Evolutionary conservation across 345 rosid species (phyloP).

Genomic region (Eucalyptus polyanthemos): DNA sequence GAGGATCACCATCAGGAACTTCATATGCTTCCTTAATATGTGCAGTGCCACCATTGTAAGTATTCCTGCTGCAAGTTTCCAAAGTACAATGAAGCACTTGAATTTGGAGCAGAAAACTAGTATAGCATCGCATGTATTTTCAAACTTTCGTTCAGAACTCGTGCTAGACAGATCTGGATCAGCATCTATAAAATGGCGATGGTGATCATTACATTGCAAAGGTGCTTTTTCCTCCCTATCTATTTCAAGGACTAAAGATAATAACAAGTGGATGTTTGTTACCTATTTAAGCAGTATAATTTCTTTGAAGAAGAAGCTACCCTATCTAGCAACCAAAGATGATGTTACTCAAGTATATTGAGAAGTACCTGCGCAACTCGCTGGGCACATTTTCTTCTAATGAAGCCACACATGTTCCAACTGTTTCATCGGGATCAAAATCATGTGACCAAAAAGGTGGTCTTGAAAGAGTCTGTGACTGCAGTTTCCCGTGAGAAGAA

Average conservation of each 20-base stretch:
- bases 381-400: not conserved
- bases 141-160: not conserved
- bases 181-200: not conserved
- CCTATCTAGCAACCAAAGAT: not conserved
- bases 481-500: not conserved
- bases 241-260: not conserved
- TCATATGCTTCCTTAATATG: slow-evolving; percentile 5
- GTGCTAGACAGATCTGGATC: not conserved
- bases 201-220: not conserved
- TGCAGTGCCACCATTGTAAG: not conserved
- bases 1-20: slow-evolving; percentile 31
- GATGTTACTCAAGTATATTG: not conserved
- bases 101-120: not conserved
- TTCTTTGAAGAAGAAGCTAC: not conserved
- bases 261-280: not conserved
- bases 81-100: not conserved
- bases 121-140: not conserved
- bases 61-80: not conserved
- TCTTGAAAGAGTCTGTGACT: not conserved
- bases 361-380: not conserved
- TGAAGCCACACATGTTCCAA: not conserved
- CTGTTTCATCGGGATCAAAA: not conserved
- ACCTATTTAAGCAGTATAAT: not conserved
- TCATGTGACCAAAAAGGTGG: not conserved
- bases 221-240: not conserved